These are phyloP conservation scores for Rhynchospora breviuscula DNA, from an alignment of 176 grass and related monocot species.

Conservation along the genomic window DNA sequence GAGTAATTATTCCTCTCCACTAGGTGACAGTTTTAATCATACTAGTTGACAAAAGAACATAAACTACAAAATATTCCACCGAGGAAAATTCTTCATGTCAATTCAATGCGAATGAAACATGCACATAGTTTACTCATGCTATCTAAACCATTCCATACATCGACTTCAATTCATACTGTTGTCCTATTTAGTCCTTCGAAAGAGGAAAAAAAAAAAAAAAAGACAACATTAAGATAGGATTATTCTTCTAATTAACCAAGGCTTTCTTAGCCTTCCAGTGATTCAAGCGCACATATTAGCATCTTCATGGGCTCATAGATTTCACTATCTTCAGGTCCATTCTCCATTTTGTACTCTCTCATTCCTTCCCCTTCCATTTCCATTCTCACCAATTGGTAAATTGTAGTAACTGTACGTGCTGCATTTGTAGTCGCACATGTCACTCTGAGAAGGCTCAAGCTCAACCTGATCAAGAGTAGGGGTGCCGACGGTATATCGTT, in stretches of 20 bases:
- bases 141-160: too few relatives aligned
- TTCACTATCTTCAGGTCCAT: conserved; percentile 24
- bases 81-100: background rate
- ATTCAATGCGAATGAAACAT: background rate
- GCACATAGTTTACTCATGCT: background rate
- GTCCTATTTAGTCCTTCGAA: background rate
- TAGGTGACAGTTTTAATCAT: background rate
- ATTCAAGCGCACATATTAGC: conserved; percentile 39
- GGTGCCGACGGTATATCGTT: too few relatives aligned
- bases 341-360: conserved; percentile 29
- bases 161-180: background rate
- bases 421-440: conserved; percentile 28
- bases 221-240: background rate
- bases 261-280: conserved; percentile 19
- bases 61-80: too few relatives aligned
- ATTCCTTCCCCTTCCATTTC: conserved; percentile 22
- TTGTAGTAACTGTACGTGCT: conserved; percentile 49
- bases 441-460: conserved; percentile 29
- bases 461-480: too few relatives aligned
- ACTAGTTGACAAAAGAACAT: background rate
- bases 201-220: background rate
- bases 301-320: conserved; percentile 43
- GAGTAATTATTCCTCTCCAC: background rate
- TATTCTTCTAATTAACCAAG: background rate
- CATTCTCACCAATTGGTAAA: conserved; percentile 36